Evolutionary conservation across 202 grass and related monocot species (phyloP).

Genomic region (Carex arenaria): DNA sequence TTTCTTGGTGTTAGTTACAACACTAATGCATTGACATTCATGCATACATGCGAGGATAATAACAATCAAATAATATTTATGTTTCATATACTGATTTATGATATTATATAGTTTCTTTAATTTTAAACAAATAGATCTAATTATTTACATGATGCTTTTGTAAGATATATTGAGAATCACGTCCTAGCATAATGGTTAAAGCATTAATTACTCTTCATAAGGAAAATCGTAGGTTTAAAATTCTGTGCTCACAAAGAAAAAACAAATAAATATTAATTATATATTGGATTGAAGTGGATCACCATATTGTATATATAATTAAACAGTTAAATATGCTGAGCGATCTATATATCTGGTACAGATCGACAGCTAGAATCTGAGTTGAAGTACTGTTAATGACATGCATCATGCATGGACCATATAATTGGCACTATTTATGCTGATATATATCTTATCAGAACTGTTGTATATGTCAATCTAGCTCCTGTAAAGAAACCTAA

Average conservation of each 20-base stretch:
- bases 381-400: not conserved
- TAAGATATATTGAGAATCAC: too few relatives aligned
- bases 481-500: not conserved
- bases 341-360: not conserved
- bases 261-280: not conserved
- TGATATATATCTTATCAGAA: constrained; percentile 4
- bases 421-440: not conserved
- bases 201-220: too few relatives aligned
- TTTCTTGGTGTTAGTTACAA: not conserved
- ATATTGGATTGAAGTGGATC: not conserved
- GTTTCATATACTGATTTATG: not conserved
- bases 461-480: not conserved
- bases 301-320: not conserved
- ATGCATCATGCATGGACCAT: not conserved
- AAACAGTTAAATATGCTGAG: not conserved
- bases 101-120: not conserved
- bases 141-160: not conserved
- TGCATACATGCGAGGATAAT: not conserved
- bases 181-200: too few relatives aligned
- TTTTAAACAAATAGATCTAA: not conserved
- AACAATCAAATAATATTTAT: not conserved
- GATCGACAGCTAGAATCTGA: not conserved
- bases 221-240: too few relatives aligned
- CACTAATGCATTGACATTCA: too few relatives aligned
- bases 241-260: too few relatives aligned